Conservation (phyloP, 2,329 filamentous ascomycete genomes). For the Madurella mycetomatis region DNA sequence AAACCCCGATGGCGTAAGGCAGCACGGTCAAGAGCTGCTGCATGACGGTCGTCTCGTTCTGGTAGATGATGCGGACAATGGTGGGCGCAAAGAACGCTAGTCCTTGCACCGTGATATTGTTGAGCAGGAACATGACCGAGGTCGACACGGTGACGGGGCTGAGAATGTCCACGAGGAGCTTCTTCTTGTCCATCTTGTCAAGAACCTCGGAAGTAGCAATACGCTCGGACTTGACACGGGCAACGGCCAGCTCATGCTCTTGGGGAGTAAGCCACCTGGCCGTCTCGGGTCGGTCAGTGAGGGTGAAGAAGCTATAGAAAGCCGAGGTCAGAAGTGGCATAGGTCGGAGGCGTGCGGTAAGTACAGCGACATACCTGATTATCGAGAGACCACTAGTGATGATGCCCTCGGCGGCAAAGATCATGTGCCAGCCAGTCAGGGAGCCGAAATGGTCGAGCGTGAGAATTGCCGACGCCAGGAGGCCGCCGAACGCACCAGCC, state of each 20-base stretch:
- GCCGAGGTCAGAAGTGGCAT: not conserved
- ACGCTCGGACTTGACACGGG: slow-evolving; percentile 58
- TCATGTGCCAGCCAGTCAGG: slow-evolving; percentile 61
- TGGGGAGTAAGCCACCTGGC: slow-evolving; percentile 60
- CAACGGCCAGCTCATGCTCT: slow-evolving; percentile 58
- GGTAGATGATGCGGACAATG: slow-evolving; percentile 66
- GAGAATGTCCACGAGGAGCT: slow-evolving; percentile 58
- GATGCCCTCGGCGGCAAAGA: slow-evolving; percentile 68
- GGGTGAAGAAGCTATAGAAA: slow-evolving; percentile 46
- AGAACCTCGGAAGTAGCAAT: slow-evolving; percentile 55
- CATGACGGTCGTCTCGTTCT: slow-evolving; percentile 48
- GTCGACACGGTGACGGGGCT: slow-evolving; percentile 52
- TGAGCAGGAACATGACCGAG: slow-evolving; percentile 56
- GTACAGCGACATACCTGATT: slow-evolving; percentile 30
- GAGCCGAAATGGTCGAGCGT: slow-evolving; percentile 53
- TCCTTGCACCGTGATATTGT: slow-evolving; percentile 69
- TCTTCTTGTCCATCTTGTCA: slow-evolving; percentile 44
- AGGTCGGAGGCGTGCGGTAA: too few species aligned
- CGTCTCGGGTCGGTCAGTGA: slow-evolving; percentile 63
- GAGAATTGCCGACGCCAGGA: slow-evolving; percentile 58
- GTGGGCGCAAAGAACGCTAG: slow-evolving; percentile 68
- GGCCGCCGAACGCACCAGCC: slow-evolving; percentile 61
- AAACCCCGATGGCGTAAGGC: slow-evolving; percentile 62
- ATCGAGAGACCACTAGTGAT: slow-evolving; percentile 50
- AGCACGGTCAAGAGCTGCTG: slow-evolving; percentile 69